Percentiles rank a stretch among this genome's conserved stretches.
Conservation (phyloP, 257 asterid species). For the Solanum gandarillasii region DNA sequence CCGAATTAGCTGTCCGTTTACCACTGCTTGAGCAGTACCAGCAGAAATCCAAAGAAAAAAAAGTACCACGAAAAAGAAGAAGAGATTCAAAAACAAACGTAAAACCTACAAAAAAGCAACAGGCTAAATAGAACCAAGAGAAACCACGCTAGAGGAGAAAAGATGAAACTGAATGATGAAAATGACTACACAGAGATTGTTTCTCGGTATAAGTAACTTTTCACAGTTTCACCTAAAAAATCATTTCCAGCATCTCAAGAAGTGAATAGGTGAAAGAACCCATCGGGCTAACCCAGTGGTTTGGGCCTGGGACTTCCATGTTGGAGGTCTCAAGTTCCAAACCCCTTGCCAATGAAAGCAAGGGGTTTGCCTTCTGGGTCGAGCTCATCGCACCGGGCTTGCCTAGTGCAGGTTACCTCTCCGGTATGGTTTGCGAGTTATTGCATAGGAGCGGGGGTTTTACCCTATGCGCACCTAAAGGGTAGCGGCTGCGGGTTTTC, state of each 20-base stretch:
- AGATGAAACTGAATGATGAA: background rate
- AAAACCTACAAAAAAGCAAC: background rate
- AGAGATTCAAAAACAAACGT: background rate
- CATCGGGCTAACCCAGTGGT: no score
- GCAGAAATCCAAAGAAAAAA: background rate
- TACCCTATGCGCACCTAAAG: no score
- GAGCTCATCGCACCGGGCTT: no score
- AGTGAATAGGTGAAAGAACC: background rate
- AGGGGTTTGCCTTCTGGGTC: no score
- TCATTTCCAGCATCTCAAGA: background rate
- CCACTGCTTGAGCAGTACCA: background rate
- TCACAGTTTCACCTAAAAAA: background rate
- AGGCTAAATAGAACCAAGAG: background rate
- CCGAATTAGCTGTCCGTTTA: background rate
- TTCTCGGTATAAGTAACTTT: background rate
- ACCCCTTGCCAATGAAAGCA: no score
- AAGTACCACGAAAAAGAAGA: background rate
- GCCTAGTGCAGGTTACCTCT: no score
- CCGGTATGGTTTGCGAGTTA: no score
- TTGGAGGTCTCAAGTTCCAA: no score
- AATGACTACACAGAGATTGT: background rate
- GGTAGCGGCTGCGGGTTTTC: rapidly evolving
- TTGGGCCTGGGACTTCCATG: no score
- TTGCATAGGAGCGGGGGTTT: no score
- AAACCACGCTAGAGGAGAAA: background rate